Base-by-base conservation (phyloP, 768 basidiomycete species). In the Coprinopsis strossmayeri region DNA sequence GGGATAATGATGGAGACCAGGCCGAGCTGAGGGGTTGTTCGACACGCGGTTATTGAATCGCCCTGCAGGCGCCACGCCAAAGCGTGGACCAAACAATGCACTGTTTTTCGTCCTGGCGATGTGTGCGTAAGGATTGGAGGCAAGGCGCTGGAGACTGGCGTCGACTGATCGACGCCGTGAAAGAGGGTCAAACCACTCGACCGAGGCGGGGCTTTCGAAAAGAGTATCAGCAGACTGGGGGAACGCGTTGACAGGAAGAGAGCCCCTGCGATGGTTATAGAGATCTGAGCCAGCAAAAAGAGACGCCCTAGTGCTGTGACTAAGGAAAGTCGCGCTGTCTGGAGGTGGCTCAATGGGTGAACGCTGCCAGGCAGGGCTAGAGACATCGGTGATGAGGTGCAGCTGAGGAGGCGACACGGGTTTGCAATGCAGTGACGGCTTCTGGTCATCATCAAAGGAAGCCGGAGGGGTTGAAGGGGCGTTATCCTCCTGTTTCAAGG, bases 101-200 rank as follows among this genome's bases (percentile, higher is more conserved):
- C 61, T 69, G 57, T 82, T 78, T 62, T 78, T 76, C 2, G 78
- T 74, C 34, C 76, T 66, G 37, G 76, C 77, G 21, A 76, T 63
- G 45, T 58, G 60, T 17, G 79, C 77, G 51, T 70, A 78, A 0
- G 76, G 76, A 55, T 78, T 74, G 40, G 54, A 57, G 2, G 71
- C 70, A n/a, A 77, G 69, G n/a, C 74, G 70, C 48, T 72, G 70
- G 39, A 78, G 61, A 57, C 71, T 70, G 45, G 73, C 64, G 55
- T 74, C 66, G 57, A 81, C 67, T 47, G 75, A 69, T 55, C 70
- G 53, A 47, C 80, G 61, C 55, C 72, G 61, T 43, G 66, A 58
- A 41, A 69, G 57, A 32, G 72, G 69, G 61, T 80, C 70, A 54
- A 64, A 61, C 54, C 68, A 61, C 59, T 78, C 63, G 52, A 72